Percentiles rank a stretch among this genome's conserved stretches.
Conservation (phyloP, 106 monocot species). For the Apostasia ramifera region DNA sequence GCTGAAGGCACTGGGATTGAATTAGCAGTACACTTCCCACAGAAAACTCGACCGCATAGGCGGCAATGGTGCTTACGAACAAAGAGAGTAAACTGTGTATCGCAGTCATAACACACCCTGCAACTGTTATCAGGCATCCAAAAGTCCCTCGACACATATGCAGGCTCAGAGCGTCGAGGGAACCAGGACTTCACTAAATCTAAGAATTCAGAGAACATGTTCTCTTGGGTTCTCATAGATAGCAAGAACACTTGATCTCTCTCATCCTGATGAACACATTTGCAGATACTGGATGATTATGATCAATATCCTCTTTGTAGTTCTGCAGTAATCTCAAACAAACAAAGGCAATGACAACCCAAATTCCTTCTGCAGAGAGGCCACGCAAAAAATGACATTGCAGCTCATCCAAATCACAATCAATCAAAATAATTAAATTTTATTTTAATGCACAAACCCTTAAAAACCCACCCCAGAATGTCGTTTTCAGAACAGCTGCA, state of each 20-base stretch:
- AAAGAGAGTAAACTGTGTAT: slow-evolving; percentile 67
- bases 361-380: background rate
- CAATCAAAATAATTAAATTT: too few species aligned
- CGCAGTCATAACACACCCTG: slow-evolving; percentile 88
- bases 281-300: background rate
- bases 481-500: too few species aligned
- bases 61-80: slow-evolving; percentile 90
- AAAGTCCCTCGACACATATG: slow-evolving; percentile 65
- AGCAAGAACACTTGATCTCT: background rate
- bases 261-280: background rate
- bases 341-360: background rate
- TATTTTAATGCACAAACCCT: too few species aligned
- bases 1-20: slow-evolving; percentile 36
- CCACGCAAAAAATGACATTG: background rate
- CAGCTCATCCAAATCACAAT: too few species aligned
- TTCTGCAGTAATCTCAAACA: background rate
- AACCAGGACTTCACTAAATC: slow-evolving; percentile 62
- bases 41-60: slow-evolving; percentile 89
- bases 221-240: slow-evolving; percentile 8
- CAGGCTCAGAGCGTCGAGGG: slow-evolving; percentile 43
- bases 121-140: slow-evolving; percentile 96
- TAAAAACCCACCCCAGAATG: too few species aligned
- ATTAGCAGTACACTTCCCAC: slow-evolving; percentile 75
- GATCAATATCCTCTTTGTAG: background rate
- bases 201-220: slow-evolving; percentile 36